Conservation (phyloP, 1,284 basidiomycete species). For the Ceratobasidium theobromae region DNA sequence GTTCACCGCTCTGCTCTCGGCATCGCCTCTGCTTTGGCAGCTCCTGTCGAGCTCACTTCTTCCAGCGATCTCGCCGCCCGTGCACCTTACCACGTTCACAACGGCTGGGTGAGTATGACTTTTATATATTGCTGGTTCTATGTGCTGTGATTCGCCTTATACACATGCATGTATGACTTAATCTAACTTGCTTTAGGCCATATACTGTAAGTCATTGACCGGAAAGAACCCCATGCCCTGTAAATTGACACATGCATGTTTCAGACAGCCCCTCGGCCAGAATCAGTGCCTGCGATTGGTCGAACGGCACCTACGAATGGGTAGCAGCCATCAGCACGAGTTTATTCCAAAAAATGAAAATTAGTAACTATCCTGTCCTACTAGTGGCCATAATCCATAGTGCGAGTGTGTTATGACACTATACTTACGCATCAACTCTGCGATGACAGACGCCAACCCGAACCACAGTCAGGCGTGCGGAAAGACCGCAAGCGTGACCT, state of each 20-base stretch:
- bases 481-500: conserved; percentile 16
- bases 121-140: no score
- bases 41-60: conserved; percentile 3
- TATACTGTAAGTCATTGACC: background rate
- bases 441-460: conserved; percentile 13
- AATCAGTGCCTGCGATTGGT: conserved; percentile 19
- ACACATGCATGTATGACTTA: background rate
- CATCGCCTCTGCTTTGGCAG: background rate
- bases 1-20: conserved; percentile 14
- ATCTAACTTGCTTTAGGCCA: background rate
- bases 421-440: background rate
- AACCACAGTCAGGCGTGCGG: conserved; percentile 30
- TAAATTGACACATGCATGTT: background rate
- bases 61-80: conserved; percentile 7
- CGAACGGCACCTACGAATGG: conserved; percentile 20
- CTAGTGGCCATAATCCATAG: no score
- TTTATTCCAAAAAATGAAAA: conserved; percentile 29
- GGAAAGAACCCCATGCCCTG: background rate
- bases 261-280: conserved; percentile 21
- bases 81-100: conserved; percentile 25
- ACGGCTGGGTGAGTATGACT: conserved; percentile 18
- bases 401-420: background rate
- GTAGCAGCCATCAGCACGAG: conserved; percentile 22
- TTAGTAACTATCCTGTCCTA: conserved; percentile 21
- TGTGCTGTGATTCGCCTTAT: background rate